Base-by-base conservation (phyloP, 371 early-diverging fungal species). In the Lichtheimia ornata region DNA sequence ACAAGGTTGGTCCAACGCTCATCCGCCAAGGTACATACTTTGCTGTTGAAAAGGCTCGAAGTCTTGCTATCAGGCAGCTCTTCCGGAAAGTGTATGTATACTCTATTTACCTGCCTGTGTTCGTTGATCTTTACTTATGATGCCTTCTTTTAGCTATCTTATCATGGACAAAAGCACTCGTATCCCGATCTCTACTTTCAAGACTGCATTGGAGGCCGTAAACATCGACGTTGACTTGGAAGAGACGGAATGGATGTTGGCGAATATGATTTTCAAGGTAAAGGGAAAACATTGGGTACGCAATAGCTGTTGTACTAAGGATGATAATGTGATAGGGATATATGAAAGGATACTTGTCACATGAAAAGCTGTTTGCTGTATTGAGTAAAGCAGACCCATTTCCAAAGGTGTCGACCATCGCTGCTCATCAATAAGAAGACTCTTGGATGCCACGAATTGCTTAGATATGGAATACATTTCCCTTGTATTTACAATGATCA, bases 291-390 rank as follows among this genome's bases (percentile, higher is more conserved):
- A 35, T 45, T 0, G 44, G 9, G 0, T 13, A 18, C 17, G 4
- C 6, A 40, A 17, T 14, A 20, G 49, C 9, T 47, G 14, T 45
- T 6, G 3, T 18, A 14, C 22, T 63, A 14, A 45, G n/a, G 27
- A 35, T 22, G 20, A 13, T 41, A 15, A 17, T 42, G 11, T 24
- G 53, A 27, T 65, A 87, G 85, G 94, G 93, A 2, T 91, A 85
- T 64, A 83, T 95, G 53, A 92, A 91, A 51, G 97, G 95, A 0
- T 95, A 96, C 66, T 58, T 96, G 28, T 91, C 94, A 1, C 92
- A 90, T 61, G 94, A 94, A 69, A 86, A 89, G 62, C 75, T 82
- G 53, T 83, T 84, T 42, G 72, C 91, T 2, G 97, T 96, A 0
- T 72, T 95, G 17, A 89, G 90, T 64, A 79, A 84, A 53, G 82